Evolutionary conservation across 306 rosid species (phyloP).

Genomic region (Lagenaria siceraria): DNA sequence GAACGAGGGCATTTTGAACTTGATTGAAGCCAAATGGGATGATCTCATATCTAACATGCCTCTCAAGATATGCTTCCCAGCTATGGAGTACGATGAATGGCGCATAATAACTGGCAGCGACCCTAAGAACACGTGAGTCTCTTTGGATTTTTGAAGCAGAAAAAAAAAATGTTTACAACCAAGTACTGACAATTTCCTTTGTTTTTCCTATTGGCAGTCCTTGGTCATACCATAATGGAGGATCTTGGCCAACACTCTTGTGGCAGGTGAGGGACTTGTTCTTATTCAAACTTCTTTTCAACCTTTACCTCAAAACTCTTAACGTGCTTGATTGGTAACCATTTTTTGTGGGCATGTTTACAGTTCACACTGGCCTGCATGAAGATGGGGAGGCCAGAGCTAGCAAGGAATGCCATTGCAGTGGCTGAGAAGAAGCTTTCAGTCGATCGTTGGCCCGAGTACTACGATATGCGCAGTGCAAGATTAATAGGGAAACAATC

Average conservation of each 20-base stretch:
- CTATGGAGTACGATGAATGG: slow-evolving; percentile 83
- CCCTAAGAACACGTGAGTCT: slow-evolving; percentile 86
- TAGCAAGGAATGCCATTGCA: slow-evolving; percentile 55
- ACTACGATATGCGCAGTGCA: slow-evolving; percentile 60
- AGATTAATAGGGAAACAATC: slow-evolving; percentile 71
- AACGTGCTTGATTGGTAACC: neutral
- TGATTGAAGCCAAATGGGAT: slow-evolving; percentile 87
- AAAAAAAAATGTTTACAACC: neutral
- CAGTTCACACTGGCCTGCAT: slow-evolving; percentile 85
- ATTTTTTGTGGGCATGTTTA: neutral
- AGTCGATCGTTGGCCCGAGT: slow-evolving; percentile 68
- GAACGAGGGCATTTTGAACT: slow-evolving; percentile 52
- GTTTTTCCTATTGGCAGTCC: slow-evolving; percentile 39
- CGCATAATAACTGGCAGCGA: slow-evolving; percentile 82
- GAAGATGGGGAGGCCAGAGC: slow-evolving; percentile 66
- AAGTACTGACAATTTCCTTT: slow-evolving; percentile 6
- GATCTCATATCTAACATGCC: slow-evolving; percentile 80
- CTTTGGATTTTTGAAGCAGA: neutral
- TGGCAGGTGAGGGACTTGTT: slow-evolving; percentile 51
- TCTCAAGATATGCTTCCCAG: slow-evolving; percentile 83
- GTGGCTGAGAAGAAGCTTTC: slow-evolving; percentile 62
- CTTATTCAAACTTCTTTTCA: neutral
- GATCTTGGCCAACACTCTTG: slow-evolving; percentile 89
- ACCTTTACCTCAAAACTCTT: neutral
- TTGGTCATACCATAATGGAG: slow-evolving; percentile 94